Evolutionary conservation across 495 filamentous ascomycete species (phyloP).

Genomic region (Cairneyella variabilis): DNA sequence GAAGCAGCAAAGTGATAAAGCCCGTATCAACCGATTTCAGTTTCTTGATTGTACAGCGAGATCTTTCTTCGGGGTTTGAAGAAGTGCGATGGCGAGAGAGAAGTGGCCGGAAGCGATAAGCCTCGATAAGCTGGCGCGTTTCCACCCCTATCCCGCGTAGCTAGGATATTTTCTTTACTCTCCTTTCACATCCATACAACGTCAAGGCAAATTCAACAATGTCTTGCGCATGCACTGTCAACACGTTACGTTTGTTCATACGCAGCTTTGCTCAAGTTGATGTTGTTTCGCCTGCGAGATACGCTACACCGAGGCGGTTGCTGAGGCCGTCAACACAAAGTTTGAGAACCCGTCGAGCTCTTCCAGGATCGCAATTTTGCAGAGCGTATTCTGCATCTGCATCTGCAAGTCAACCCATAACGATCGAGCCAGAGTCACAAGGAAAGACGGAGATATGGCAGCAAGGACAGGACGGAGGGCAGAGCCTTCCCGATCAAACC

Average conservation of each 20-base stretch:
- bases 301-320: background rate
- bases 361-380: background rate
- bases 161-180: too few species aligned
- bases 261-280: constrained; percentile 43
- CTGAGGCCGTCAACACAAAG: background rate
- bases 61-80: too few species aligned
- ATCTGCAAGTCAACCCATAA: background rate
- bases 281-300: constrained; percentile 18
- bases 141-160: too few species aligned
- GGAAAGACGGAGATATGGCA: background rate
- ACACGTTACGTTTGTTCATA: constrained; percentile 44
- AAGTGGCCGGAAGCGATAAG: too few species aligned
- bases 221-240: constrained; percentile 44
- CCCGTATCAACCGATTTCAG: too few species aligned
- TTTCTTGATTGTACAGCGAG: too few species aligned
- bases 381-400: background rate
- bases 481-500: constrained; percentile 7
- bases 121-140: too few species aligned
- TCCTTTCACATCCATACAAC: background rate
- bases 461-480: background rate
- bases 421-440: background rate
- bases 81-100: too few species aligned
- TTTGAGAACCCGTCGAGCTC: background rate
- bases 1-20: too few species aligned
- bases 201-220: constrained; percentile 27